Percentiles rank a stretch among this genome's conserved stretches.
phyloP scores from a whole-genome alignment of 2,329 filamentous ascomycete species.

The Lecanosticta acicola region DNA sequence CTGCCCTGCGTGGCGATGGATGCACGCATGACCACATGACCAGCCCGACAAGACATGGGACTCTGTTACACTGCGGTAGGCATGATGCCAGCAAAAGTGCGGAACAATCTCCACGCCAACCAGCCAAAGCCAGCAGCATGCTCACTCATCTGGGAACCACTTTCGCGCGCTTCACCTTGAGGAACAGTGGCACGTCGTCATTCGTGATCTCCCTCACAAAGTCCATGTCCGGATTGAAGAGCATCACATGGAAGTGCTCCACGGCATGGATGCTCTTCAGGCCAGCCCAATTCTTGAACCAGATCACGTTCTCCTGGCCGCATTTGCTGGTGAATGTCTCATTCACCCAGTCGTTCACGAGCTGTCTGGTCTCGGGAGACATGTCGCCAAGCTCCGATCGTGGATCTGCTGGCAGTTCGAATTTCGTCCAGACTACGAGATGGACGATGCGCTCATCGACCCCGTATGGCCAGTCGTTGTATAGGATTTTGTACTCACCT shows the following conservation, averaged over 20 bases:
- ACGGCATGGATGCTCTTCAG: constrained; percentile 81
- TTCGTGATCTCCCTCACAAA: constrained; percentile 67
- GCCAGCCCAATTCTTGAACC: constrained; percentile 89
- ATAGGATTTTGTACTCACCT: constrained; percentile 59
- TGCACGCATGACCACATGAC: no score
- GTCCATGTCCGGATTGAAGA: constrained; percentile 65
- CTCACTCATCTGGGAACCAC: neutral
- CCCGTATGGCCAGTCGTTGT: constrained; percentile 94
- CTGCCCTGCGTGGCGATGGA: no score
- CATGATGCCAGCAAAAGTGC: no score
- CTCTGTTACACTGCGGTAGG: no score
- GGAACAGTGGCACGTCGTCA: constrained; percentile 61
- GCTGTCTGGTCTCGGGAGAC: constrained; percentile 54
- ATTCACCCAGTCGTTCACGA: constrained; percentile 67
- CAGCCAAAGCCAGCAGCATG: neutral
- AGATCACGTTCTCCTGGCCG: constrained; percentile 56
- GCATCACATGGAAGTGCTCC: constrained; percentile 94
- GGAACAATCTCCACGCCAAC: no score
- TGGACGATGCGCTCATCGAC: constrained; percentile 73
- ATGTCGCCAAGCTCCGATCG: constrained; percentile 54
- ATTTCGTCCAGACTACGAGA: constrained; percentile 90
- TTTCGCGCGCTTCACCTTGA: constrained; percentile 20
- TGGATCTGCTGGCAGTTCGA: constrained; percentile 65
- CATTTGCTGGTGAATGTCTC: constrained; percentile 55
- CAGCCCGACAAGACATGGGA: no score